These are phyloP conservation scores for Hymenoscyphus salicellus DNA, from an alignment of 2,329 filamentous ascomycete genomes.

Conservation along the genomic window DNA sequence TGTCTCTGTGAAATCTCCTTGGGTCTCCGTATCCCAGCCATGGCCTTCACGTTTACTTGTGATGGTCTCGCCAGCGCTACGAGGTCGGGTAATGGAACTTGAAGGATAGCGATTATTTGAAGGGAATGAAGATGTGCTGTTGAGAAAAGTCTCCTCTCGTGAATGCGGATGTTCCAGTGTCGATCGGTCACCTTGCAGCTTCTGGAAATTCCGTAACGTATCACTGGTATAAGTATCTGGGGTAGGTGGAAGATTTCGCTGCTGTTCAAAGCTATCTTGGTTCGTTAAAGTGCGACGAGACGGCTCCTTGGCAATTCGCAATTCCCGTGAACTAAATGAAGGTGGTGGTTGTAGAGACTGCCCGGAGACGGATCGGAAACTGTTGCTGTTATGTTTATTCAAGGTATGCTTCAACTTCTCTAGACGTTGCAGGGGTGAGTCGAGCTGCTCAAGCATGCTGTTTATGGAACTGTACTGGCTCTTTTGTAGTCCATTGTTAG, in stretches of 20 bases:
- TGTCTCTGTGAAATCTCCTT: constrained; percentile 31
- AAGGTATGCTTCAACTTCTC: constrained; percentile 42
- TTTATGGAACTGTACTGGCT: constrained; percentile 46
- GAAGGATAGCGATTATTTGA: constrained; percentile 25
- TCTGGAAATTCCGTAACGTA: constrained; percentile 44
- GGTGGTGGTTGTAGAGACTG: constrained; percentile 20
- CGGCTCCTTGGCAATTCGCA: constrained; percentile 13
- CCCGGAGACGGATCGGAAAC: constrained; percentile 9
- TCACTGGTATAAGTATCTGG: constrained; percentile 37
- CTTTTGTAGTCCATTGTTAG: constrained; percentile 17
- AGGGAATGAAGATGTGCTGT: constrained; percentile 25
- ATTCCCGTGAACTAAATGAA: constrained; percentile 10
- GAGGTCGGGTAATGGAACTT: constrained; percentile 29
- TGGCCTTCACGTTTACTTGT: constrained; percentile 36
- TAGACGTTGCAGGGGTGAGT: constrained; percentile 51
- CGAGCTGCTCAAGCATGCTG: constrained; percentile 39
- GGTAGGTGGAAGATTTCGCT: constrained; percentile 35
- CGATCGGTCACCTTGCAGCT: constrained; percentile 46
- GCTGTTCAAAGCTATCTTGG: constrained; percentile 39
- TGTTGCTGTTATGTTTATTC: constrained; percentile 24
- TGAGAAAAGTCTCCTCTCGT: constrained; percentile 22
- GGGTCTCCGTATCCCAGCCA: constrained; percentile 36
- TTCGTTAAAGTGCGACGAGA: constrained; percentile 20
- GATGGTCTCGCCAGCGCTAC: constrained; percentile 36
- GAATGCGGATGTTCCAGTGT: constrained; percentile 27